phyloP scores from a whole-genome alignment of 2,329 filamentous ascomycete species.

The Lomentospora prolificans region DNA sequence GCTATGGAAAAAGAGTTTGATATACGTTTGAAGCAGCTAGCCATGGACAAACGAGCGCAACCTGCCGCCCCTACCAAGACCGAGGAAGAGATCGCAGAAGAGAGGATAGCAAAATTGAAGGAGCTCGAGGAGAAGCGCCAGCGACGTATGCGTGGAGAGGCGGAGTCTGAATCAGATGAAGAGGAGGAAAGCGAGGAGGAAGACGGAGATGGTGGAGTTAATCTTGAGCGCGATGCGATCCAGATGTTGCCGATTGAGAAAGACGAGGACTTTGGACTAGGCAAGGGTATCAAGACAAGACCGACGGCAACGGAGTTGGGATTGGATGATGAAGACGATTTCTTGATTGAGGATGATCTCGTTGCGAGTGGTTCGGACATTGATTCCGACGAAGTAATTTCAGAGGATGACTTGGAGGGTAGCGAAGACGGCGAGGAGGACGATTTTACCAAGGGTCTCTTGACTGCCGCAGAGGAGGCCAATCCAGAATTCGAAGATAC shows the following conservation, averaged over 20 bases:
- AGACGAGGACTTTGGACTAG: constrained; percentile 49
- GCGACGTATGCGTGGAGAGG: constrained; percentile 78
- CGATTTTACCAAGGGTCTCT: constrained; percentile 62
- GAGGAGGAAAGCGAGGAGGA: constrained; percentile 32
- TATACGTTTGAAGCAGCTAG: constrained; percentile 67
- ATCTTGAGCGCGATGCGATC: constrained; percentile 11
- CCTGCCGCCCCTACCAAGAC: constrained; percentile 87
- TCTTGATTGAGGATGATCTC: constrained; percentile 79
- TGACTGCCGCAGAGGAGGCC: constrained; percentile 47
- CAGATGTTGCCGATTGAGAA: constrained; percentile 27
- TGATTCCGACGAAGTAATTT: constrained; percentile 40
- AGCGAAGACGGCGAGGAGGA: constrained; percentile 38
- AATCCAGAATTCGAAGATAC: constrained; percentile 40
- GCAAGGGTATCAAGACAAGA: constrained; percentile 45
- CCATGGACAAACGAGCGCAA: constrained; percentile 73
- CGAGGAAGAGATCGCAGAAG: constrained; percentile 71
- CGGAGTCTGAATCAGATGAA: constrained; percentile 56
- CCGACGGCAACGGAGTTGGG: constrained; percentile 54
- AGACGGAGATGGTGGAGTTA: constrained; percentile 25
- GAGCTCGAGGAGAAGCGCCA: constrained; percentile 75
- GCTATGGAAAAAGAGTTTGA: constrained; percentile 84
- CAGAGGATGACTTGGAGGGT: constrained; percentile 31
- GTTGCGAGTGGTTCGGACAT: constrained; percentile 70
- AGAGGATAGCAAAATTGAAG: constrained; percentile 67
- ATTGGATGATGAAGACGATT: constrained; percentile 91